phyloP scores from a whole-genome alignment of 169 alveolate species.

The Plasmodium reichenowi region DNA sequence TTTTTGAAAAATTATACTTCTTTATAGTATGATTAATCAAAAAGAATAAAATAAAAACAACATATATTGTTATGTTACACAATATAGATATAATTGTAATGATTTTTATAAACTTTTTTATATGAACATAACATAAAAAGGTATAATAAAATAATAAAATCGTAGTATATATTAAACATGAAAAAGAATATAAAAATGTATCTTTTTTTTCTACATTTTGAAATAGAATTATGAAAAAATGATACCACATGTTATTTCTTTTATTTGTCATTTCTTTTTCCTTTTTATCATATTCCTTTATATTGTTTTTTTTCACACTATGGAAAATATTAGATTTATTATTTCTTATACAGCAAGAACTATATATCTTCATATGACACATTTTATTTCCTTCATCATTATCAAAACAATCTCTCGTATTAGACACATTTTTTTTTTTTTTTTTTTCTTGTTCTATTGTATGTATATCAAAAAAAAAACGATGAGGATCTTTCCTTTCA shows the following conservation, averaged over 20 bases:
- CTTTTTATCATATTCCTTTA: too few relatives aligned
- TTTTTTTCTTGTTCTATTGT: not conserved
- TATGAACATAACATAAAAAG: constrained; percentile 39
- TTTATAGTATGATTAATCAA: not conserved
- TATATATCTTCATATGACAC: not conserved
- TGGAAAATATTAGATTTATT: not conserved
- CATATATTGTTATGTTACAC: constrained; percentile 29
- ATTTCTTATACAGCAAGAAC: not conserved
- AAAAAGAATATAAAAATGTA: constrained; percentile 27
- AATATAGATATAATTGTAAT: constrained; percentile 20
- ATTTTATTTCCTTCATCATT: not conserved
- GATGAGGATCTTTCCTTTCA: not conserved
- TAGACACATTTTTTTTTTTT: not conserved
- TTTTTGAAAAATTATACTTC: not conserved
- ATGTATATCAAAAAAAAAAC: too few relatives aligned
- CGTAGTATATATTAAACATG: constrained; percentile 24
- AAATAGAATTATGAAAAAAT: too few relatives aligned
- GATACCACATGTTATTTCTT: too few relatives aligned
- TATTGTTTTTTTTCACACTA: not conserved
- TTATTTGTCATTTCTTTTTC: too few relatives aligned
- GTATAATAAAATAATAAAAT: constrained; percentile 37
- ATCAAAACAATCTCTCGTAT: not conserved
- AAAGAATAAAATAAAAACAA: not conserved
- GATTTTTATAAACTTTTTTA: constrained; percentile 2
- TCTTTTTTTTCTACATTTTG: constrained; percentile 6